Base-by-base conservation (phyloP, 352 stramenopile genomes). In the Albugo laibachii region DNA sequence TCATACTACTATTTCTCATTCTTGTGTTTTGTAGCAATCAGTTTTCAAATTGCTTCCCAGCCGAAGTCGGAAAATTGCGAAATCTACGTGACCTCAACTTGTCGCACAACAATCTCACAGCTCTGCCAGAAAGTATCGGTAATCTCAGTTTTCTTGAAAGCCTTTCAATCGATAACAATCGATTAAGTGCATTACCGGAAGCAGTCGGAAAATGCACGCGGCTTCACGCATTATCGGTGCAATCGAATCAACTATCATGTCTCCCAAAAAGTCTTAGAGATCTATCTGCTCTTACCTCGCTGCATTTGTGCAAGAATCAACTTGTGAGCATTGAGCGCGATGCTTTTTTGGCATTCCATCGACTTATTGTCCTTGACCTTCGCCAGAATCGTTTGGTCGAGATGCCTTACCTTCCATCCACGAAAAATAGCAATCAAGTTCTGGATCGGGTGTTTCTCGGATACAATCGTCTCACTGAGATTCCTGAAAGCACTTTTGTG, bases 271-370 rank as follows among this genome's bases (percentile, higher is more conserved):
- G 65, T 1, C 76, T 88, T 15, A 38, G 52, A 0, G 42, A 43
- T 5, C 55, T 88, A 6, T 45, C 54, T 10, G 72, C 69, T 20
- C 58, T 88, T 40, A 66, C 79, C 13, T 81, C 59, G 24, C 56
- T 88, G 3, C 71, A 88, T 39, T 46, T 88, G 24, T 86, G 82
- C 60, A 85, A 84, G 47, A 88, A 88, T 43, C 59, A 57, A 11
- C 35, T 88, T 18, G 63, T 78, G 35, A 67, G 58, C 0, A 62
- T 71, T 27, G 16, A 24, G 20, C 16, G 8, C 8, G 20, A 24
- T 24, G 8, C 38, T 43, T 43, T 43, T 19, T 24, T 24, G 38
- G 43, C 48, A 0, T 58, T 83, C 14, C 48, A 52, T 10, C 41
- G 43, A 18, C 63, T 88, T 19, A 80, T 72, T 37, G 84, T 75